Conservation (phyloP, 1,139 yeast species). For the Nakaseomyces delphensis region DNA sequence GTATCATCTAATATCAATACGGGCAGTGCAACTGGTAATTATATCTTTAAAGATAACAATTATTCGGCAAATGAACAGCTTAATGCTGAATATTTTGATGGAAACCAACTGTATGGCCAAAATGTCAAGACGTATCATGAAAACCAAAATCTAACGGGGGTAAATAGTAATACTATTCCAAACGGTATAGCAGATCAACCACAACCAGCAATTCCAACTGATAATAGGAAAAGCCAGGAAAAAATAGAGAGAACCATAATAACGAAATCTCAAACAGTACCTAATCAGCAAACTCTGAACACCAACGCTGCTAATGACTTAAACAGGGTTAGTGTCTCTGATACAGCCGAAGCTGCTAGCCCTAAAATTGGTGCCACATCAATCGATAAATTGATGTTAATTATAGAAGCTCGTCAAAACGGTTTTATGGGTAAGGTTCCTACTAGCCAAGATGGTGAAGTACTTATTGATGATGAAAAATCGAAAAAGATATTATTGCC, state of each 20-base stretch:
- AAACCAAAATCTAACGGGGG: neutral
- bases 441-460: constrained; percentile 53
- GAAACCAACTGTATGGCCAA: neutral
- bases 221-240: neutral
- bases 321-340: constrained; percentile 1
- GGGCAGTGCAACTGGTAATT: neutral
- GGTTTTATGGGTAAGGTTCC: constrained; percentile 55
- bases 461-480: constrained; percentile 18
- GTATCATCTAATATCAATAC: neutral
- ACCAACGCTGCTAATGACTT: neutral
- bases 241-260: neutral
- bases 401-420: constrained; percentile 77
- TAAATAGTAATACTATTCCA: neutral
- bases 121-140: constrained; percentile 12
- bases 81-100: constrained; percentile 1
- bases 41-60: neutral
- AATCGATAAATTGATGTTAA: constrained; percentile 82
- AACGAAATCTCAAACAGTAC: neutral
- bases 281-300: neutral
- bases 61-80: neutral
- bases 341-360: constrained; percentile 7
- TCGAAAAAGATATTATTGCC: constrained; percentile 42
- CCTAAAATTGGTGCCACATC: constrained; percentile 68
- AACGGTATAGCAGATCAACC: neutral
- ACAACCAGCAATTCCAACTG: neutral